Evolutionary conservation across 805 yeast genomes (phyloP).

Genomic region (Kuraishia ogatae): DNA sequence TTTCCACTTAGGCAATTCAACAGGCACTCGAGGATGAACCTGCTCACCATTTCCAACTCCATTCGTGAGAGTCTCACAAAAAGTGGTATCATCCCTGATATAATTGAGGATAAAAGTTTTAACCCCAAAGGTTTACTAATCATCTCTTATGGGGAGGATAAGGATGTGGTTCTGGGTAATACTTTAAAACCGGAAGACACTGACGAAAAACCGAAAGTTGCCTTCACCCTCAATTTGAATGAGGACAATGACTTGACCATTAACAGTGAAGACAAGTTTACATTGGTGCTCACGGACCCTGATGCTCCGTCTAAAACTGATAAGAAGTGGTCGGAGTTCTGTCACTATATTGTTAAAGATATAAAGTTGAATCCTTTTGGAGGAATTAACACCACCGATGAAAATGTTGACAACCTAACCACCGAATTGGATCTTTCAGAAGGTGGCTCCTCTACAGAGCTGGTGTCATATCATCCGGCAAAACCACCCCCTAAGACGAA

Average conservation of each 20-base stretch:
- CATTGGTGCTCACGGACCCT: slow-evolving; percentile 82
- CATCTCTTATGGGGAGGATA: slow-evolving; percentile 48
- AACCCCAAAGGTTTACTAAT: slow-evolving; percentile 47
- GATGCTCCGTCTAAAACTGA: slow-evolving; percentile 86
- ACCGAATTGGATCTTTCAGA: slow-evolving; percentile 22
- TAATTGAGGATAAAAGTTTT: slow-evolving; percentile 30
- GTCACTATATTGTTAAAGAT: slow-evolving; percentile 63
- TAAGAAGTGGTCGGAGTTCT: slow-evolving; percentile 81
- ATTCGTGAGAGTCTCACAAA: slow-evolving; percentile 40
- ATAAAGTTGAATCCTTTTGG: slow-evolving; percentile 35
- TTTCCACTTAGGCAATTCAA: background rate
- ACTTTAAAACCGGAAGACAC: slow-evolving; percentile 56
- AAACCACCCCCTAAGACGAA: slow-evolving; percentile 88
- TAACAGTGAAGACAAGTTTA: slow-evolving; percentile 43
- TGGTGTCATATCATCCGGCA: slow-evolving; percentile 67
- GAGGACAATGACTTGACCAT: slow-evolving; percentile 33
- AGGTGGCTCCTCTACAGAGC: slow-evolving; percentile 16
- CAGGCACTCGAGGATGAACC: slow-evolving; percentile 20
- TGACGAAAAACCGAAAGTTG: slow-evolving; percentile 57
- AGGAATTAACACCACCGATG: slow-evolving; percentile 18
- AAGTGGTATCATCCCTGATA: slow-evolving; percentile 44
- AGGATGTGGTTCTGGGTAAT: slow-evolving; percentile 75
- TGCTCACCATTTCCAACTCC: slow-evolving; percentile 46
- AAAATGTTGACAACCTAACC: slow-evolving; percentile 22
- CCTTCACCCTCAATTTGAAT: slow-evolving; percentile 46